Percentiles rank a stretch among this genome's conserved stretches.
These are phyloP conservation scores for Tympanopsis confertula DNA, from an alignment of 2,329 filamentous ascomycete genomes.

Conservation along the genomic window DNA sequence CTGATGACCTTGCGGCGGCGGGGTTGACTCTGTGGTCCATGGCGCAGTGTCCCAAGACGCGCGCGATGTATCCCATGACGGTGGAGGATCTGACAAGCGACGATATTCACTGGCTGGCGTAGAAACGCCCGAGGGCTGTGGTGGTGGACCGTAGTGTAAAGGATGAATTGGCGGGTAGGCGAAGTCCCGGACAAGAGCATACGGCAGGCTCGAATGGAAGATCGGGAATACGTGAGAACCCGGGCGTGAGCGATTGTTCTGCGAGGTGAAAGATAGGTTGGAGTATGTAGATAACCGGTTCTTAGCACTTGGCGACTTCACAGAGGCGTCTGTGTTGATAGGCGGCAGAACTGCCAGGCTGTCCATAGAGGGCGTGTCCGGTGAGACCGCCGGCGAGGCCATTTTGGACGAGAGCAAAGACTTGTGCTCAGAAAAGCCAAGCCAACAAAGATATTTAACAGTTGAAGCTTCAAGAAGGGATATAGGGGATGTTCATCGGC, in stretches of 20 bases:
- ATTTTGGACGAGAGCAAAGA: too few relatives aligned
- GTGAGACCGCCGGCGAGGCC: background rate
- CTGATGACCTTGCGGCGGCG: slow-evolving; percentile 11
- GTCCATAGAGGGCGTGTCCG: background rate
- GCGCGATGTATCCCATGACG: slow-evolving; percentile 39
- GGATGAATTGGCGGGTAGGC: slow-evolving; percentile 57
- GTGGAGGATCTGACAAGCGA: slow-evolving; percentile 46
- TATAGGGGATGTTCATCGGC: too few relatives aligned
- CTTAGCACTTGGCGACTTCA: slow-evolving; percentile 19
- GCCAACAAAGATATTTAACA: too few relatives aligned
- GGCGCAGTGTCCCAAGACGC: slow-evolving; percentile 10
- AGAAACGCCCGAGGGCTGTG: slow-evolving; percentile 43
- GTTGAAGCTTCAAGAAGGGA: too few relatives aligned
- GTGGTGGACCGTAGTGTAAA: slow-evolving; percentile 61
- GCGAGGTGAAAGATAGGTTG: slow-evolving; percentile 28
- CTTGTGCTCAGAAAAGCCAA: too few relatives aligned
- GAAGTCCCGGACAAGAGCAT: slow-evolving; percentile 62
- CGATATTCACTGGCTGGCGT: slow-evolving; percentile 53
- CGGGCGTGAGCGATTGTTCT: slow-evolving; percentile 38
- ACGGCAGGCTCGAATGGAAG: slow-evolving; percentile 56
- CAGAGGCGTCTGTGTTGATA: background rate
- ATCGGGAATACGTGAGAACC: slow-evolving; percentile 50
- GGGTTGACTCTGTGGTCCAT: slow-evolving; percentile 13
- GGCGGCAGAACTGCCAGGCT: background rate
- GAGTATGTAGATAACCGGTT: slow-evolving; percentile 52